phyloP scores from a whole-genome alignment of 2,329 filamentous ascomycete genomes.

The Cladophialophora psammophila region DNA sequence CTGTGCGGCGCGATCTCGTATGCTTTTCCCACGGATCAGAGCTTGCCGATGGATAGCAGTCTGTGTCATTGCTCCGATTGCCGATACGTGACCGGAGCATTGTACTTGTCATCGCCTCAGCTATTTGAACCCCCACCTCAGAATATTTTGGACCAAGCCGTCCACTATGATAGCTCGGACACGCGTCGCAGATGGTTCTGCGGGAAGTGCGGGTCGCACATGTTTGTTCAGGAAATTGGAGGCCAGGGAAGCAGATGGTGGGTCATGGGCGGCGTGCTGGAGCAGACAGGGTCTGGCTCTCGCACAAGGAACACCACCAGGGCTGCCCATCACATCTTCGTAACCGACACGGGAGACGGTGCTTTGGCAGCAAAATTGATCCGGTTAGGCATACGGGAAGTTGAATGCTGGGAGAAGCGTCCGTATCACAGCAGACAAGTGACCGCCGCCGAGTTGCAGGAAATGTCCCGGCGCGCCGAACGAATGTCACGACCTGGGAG shows the following conservation, averaged over 20 bases:
- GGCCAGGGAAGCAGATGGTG: background rate
- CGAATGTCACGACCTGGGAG: no score
- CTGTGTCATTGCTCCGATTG: conserved; percentile 5
- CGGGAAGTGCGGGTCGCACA: conserved; percentile 2
- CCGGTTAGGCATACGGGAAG: background rate
- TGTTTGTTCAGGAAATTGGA: conserved; percentile 9
- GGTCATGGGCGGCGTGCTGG: conserved; percentile 7
- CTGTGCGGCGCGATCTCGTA: conserved; percentile 5
- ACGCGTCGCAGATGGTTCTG: conserved; percentile 9
- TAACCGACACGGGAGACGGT: conserved; percentile 12
- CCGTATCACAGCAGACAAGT: background rate
- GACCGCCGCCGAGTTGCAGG: background rate
- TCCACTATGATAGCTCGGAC: conserved; percentile 5
- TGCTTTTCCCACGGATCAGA: background rate
- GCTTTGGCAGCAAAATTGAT: background rate
- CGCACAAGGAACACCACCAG: background rate
- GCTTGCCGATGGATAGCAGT: background rate
- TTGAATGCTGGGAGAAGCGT: conserved; percentile 1
- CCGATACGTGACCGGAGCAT: conserved; percentile 2
- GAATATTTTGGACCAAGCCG: background rate
- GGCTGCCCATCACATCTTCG: conserved; percentile 1
- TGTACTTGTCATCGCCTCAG: conserved; percentile 3
- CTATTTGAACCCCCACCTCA: background rate
- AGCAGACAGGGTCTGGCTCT: background rate
- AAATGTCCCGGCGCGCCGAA: background rate